Evolutionary conservation across 768 basidiomycete genomes (phyloP).

Genomic region (Dendrothele bispora): DNA sequence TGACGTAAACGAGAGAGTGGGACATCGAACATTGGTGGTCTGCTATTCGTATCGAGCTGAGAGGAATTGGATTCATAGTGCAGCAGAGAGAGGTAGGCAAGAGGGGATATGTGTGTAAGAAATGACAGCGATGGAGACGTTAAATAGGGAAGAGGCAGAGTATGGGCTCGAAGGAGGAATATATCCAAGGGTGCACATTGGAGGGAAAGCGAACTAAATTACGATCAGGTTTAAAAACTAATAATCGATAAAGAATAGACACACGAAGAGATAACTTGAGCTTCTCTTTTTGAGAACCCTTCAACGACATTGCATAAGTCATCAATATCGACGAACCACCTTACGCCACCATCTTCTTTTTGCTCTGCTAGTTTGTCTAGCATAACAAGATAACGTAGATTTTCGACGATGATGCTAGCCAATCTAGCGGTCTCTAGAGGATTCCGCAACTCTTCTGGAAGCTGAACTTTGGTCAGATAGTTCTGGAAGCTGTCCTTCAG

Average conservation of each 20-base stretch:
- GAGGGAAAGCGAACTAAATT: conserved; percentile 36
- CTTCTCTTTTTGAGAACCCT: conserved; percentile 53
- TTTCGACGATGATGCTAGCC: conserved; percentile 48
- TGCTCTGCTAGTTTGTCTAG: conserved; percentile 66
- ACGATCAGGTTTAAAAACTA: conserved; percentile 10
- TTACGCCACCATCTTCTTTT: conserved; percentile 60
- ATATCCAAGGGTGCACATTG: conserved; percentile 64
- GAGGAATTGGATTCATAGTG: conserved; percentile 28
- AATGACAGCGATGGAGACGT: conserved; percentile 69
- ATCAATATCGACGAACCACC: conserved; percentile 76
- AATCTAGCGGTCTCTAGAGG: conserved; percentile 51
- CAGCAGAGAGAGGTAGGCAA: conserved; percentile 63
- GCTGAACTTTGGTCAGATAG: conserved; percentile 64
- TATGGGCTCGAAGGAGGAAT: conserved; percentile 62
- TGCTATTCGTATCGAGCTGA: conserved; percentile 12
- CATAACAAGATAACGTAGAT: conserved; percentile 69
- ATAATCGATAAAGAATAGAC: conserved; percentile 19
- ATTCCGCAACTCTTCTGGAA: conserved; percentile 48
- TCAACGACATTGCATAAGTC: conserved; percentile 49
- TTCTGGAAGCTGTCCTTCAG: conserved; percentile 53
- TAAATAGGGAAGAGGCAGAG: conserved; percentile 74
- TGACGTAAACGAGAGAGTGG: conserved; percentile 47
- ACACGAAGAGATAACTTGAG: conserved; percentile 52
- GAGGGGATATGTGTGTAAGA: conserved; percentile 67
- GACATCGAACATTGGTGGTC: conserved; percentile 50